A percentile compares a stretch with the other conserved stretches of the same genome.
These are phyloP conservation scores for Hsuehochloa calcarea DNA, from an alignment of 176 grass and related monocot genomes.

Conservation along the genomic window DNA sequence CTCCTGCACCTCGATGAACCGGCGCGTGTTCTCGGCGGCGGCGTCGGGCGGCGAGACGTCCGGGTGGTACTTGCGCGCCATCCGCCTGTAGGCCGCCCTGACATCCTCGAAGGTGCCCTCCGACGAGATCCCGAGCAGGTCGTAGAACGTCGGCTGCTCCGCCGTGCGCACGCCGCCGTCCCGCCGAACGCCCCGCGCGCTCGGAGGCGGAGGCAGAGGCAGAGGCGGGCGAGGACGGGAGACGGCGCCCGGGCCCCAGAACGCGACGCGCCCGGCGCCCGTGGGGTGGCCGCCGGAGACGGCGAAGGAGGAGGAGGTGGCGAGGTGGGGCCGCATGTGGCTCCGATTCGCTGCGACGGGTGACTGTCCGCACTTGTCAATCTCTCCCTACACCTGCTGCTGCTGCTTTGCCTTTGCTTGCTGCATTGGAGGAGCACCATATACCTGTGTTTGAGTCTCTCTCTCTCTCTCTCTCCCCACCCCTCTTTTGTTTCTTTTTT, in stretches of 20 bases:
- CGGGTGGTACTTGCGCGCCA: constrained; percentile 86
- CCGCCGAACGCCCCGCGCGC: constrained; percentile 1
- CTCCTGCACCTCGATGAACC: constrained; percentile 86
- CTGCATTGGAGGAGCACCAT: too few species aligned
- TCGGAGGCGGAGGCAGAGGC: constrained; percentile 19
- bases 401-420: too few species aligned
- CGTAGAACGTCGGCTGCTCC: constrained; percentile 61
- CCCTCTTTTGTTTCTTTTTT: too few species aligned
- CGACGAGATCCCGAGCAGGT: constrained; percentile 60
- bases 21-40: constrained; percentile 59
- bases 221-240: background rate
- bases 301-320: background rate
- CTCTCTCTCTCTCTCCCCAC: too few species aligned
- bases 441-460: too few species aligned
- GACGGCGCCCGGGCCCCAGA: background rate
- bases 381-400: too few species aligned
- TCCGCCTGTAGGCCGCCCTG: constrained; percentile 66
- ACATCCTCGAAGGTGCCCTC: constrained; percentile 64
- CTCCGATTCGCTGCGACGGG: too few species aligned
- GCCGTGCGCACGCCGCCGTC: constrained; percentile 25
- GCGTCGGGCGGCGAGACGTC: constrained; percentile 71
- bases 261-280: constrained; percentile 8
- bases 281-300: background rate
- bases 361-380: too few species aligned
- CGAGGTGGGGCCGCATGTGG: constrained; percentile 17